Evolutionary conservation across 495 filamentous ascomycete species (phyloP).

Genomic region (Podospora tetraspora): DNA sequence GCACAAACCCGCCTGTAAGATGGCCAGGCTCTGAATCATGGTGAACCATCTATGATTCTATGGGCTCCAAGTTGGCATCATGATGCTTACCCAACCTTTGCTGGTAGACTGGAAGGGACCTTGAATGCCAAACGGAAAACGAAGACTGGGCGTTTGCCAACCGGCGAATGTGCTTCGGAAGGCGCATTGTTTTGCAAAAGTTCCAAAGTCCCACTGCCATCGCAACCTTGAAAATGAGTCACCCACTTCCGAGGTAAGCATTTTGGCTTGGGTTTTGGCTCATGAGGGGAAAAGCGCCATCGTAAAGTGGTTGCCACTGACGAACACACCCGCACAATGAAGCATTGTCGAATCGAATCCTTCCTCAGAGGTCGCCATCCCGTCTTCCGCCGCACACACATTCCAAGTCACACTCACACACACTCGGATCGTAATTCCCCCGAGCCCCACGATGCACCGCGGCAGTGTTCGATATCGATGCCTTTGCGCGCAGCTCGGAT

Average conservation of each 20-base stretch:
- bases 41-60: background rate
- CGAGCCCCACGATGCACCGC: background rate
- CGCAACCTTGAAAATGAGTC: background rate
- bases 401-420: background rate
- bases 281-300: background rate
- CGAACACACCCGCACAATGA: background rate
- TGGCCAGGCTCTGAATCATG: background rate
- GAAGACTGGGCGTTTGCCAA: background rate
- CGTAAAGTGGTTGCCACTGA: too few relatives aligned
- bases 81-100: too few relatives aligned
- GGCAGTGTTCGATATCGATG: background rate
- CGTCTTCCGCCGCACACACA: background rate
- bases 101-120: background rate
- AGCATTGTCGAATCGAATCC: background rate
- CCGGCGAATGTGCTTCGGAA: background rate
- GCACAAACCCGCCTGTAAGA: background rate
- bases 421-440: background rate
- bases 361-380: background rate
- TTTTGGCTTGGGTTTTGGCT: background rate
- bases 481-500: background rate
- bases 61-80: background rate
- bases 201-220: background rate
- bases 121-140: background rate
- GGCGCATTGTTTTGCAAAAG: background rate
- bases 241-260: background rate